A percentile compares a stretch with the other conserved stretches of the same genome.
Conservation (phyloP, 2,329 filamentous ascomycete species). For the Hirsutella minnesotensis region DNA sequence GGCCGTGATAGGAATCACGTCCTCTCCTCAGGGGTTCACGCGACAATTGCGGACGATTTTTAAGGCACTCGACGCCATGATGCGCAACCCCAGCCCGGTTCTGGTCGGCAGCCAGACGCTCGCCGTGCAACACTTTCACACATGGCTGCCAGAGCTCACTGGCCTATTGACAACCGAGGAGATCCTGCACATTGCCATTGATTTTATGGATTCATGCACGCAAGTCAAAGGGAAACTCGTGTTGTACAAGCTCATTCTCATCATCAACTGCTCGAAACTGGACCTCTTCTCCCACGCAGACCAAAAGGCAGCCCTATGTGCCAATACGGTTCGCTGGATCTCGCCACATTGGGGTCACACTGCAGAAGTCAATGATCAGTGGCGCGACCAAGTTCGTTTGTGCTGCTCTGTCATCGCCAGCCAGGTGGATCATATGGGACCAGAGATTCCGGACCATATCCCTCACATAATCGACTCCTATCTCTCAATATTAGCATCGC, state of each 20-base stretch:
- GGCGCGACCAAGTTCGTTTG: conserved; percentile 83
- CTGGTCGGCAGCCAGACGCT: conserved; percentile 90
- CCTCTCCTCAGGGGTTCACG: conserved; percentile 60
- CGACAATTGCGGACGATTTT: conserved; percentile 79
- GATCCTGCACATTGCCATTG: conserved; percentile 80
- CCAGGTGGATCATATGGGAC: conserved; percentile 65
- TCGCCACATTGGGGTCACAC: conserved; percentile 83
- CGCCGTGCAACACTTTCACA: conserved; percentile 90
- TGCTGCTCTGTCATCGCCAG: conserved; percentile 88
- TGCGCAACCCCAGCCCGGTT: conserved; percentile 75
- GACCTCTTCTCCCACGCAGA: conserved; percentile 71
- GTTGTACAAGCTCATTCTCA: conserved; percentile 82
- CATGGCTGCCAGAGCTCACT: conserved; percentile 86
- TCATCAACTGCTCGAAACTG: conserved; percentile 80
- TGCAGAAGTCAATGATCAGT: conserved; percentile 66
- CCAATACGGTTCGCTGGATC: conserved; percentile 83
- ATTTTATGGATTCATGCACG: conserved; percentile 86
- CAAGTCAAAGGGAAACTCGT: conserved; percentile 83
- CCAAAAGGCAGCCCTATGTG: conserved; percentile 59
- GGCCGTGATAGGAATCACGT: conserved; percentile 73
- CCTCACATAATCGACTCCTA: conserved; percentile 89
- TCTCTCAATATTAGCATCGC: conserved; percentile 53
- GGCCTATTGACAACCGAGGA: conserved; percentile 69
- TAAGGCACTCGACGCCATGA: conserved; percentile 77
- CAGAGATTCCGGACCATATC: conserved; percentile 79